A percentile compares a stretch with the other conserved stretches of the same genome.
Conservation (phyloP, 257 asterid genomes). For the Mitragyna speciosa region DNA sequence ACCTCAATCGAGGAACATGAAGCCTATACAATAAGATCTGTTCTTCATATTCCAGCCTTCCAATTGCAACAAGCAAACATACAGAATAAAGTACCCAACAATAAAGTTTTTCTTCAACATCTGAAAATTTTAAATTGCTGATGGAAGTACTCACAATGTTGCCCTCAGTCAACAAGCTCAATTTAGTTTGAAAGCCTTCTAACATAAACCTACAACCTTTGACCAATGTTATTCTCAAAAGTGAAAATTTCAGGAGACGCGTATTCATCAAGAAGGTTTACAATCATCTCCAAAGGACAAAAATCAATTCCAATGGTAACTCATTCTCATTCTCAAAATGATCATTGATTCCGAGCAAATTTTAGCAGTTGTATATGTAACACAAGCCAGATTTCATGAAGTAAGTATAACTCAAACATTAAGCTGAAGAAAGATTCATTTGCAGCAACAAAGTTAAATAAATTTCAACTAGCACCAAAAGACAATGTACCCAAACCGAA, state of each 20-base stretch:
- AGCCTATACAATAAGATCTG: neutral
- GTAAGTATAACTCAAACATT: neutral
- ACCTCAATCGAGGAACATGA: neutral
- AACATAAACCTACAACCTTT: neutral
- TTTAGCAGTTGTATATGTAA: too few relatives aligned
- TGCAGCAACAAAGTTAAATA: neutral
- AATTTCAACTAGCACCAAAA: neutral
- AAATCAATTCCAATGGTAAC: neutral
- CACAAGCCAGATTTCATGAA: neutral
- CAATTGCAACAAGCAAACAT: slow-evolving; percentile 1
- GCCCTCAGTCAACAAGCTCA: neutral
- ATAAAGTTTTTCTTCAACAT: neutral
- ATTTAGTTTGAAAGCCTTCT: neutral
- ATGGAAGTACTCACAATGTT: neutral
- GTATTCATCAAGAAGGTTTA: neutral
- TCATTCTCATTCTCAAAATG: neutral
- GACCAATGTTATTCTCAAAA: neutral
- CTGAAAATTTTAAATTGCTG: neutral
- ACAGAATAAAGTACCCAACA: neutral
- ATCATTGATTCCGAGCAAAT: neutral
- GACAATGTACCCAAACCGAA: too few relatives aligned
- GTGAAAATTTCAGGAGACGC: neutral
- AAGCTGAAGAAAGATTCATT: neutral
- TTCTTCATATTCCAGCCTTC: neutral
- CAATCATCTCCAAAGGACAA: neutral